Percentiles rank a stretch among this genome's conserved stretches.
Evolutionary conservation across 1,139 yeast genomes (phyloP).

Genomic region (Kodamaea fungicola): DNA sequence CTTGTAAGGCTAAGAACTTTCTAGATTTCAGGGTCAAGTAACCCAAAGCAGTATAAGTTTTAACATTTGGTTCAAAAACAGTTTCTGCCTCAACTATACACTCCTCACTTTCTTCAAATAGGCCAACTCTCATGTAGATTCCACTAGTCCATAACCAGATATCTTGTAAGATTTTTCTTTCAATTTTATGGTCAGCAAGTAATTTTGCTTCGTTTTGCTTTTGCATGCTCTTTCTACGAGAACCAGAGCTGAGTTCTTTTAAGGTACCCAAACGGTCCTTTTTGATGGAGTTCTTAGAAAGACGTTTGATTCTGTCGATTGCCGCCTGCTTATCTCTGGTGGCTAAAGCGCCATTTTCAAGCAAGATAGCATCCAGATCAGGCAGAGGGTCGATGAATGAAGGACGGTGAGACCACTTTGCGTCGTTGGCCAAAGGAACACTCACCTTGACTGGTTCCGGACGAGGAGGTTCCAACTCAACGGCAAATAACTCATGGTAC

Average conservation of each 20-base stretch:
- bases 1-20: conserved; percentile 54
- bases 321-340: conserved; percentile 15
- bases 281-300: conserved; percentile 13
- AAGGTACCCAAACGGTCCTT: conserved; percentile 7
- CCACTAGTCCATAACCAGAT: conserved; percentile 77
- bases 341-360: conserved; percentile 7
- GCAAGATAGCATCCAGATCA: conserved; percentile 8
- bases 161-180: conserved; percentile 45
- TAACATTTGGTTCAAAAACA: conserved; percentile 45
- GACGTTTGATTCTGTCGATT: conserved; percentile 19
- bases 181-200: conserved; percentile 6
- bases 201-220: neutral
- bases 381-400: conserved; percentile 38
- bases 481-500: conserved; percentile 53
- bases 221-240: conserved; percentile 3
- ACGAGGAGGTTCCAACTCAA: conserved; percentile 16
- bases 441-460: conserved; percentile 6
- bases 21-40: conserved; percentile 38
- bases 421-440: conserved; percentile 16
- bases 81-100: conserved; percentile 73
- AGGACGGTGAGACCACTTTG: conserved; percentile 47
- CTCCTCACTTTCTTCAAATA: conserved; percentile 60
- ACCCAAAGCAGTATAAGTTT: conserved; percentile 56
- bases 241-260: conserved; percentile 5
- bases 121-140: conserved; percentile 57